Conservation (phyloP, 495 filamentous ascomycete genomes). For the Neurospora sp. region DNA sequence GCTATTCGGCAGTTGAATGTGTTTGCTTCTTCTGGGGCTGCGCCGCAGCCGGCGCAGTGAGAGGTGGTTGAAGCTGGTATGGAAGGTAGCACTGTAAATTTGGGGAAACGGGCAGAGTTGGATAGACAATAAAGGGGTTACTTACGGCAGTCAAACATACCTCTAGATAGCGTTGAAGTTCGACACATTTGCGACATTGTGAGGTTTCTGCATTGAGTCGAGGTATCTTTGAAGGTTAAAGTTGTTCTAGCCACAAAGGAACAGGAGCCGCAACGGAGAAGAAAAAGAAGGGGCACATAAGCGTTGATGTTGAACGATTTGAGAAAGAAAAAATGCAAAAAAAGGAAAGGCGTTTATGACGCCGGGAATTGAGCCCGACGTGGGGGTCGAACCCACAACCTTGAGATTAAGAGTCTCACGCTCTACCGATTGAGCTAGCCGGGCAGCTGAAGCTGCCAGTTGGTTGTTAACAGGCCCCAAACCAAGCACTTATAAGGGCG, state of each 20-base stretch:
- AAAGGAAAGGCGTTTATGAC: background rate
- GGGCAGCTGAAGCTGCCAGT: background rate
- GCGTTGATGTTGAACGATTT: too few relatives aligned
- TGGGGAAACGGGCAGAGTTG: background rate
- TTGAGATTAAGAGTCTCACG: conserved; percentile 54
- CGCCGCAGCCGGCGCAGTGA: background rate
- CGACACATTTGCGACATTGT: too few relatives aligned
- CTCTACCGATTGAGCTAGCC: conserved; percentile 67
- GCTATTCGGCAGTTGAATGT: background rate
- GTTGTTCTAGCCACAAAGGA: too few relatives aligned
- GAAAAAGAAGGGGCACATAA: background rate
- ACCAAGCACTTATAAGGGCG: background rate
- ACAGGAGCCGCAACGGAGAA: background rate
- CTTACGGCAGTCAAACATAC: too few relatives aligned
- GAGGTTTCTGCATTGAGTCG: too few relatives aligned
- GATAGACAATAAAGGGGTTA: too few relatives aligned
- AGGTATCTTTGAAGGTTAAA: too few relatives aligned
- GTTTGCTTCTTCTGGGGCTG: background rate
- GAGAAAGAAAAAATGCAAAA: background rate
- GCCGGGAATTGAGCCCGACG: background rate
- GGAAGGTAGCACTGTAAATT: background rate
- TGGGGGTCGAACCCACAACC: background rate
- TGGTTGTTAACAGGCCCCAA: background rate
- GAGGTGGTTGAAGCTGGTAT: background rate
- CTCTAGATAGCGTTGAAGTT: too few relatives aligned